A percentile compares a stretch with the other conserved stretches of the same genome.
Conservation (phyloP, 192 early-diverging fungal genomes). For the Blastocladiella britannica region DNA sequence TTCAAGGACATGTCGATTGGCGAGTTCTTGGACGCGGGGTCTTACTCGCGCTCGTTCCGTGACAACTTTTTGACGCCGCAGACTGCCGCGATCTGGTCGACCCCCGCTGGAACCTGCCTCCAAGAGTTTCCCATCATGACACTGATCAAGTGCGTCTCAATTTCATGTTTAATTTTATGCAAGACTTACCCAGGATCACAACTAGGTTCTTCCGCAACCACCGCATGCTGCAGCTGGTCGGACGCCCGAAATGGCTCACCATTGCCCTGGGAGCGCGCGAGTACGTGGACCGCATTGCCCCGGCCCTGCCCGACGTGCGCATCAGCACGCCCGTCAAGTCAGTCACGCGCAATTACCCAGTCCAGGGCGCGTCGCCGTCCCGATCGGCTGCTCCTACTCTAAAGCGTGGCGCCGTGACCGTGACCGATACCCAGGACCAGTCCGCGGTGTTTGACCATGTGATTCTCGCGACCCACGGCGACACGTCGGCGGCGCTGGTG, state of each 20-base stretch:
- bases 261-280: slow-evolving; percentile 23
- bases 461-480: slow-evolving; percentile 35
- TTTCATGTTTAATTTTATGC: too few species aligned
- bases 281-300: slow-evolving; percentile 19
- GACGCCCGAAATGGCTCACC: slow-evolving; percentile 34
- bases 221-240: slow-evolving; percentile 24
- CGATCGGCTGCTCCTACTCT: background rate
- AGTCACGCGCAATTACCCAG: slow-evolving; percentile 15
- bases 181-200: too few species aligned
- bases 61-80: slow-evolving; percentile 45
- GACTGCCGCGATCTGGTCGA: slow-evolving; percentile 45
- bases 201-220: slow-evolving; percentile 43
- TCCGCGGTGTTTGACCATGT: slow-evolving; percentile 28
- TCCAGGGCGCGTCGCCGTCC: too few species aligned
- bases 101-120: slow-evolving; percentile 29
- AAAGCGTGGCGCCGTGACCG: background rate
- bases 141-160: too few species aligned
- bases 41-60: slow-evolving; percentile 31
- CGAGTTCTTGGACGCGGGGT: slow-evolving; percentile 24
- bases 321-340: slow-evolving; percentile 12
- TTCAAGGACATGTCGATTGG: slow-evolving; percentile 18
- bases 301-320: slow-evolving; percentile 14
- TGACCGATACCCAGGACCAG: slow-evolving; percentile 16
- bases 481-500: slow-evolving; percentile 29
- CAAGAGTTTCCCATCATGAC: slow-evolving; percentile 38